Conservation (phyloP, 1,284 basidiomycete species). For the Puccinia hordei region DNA sequence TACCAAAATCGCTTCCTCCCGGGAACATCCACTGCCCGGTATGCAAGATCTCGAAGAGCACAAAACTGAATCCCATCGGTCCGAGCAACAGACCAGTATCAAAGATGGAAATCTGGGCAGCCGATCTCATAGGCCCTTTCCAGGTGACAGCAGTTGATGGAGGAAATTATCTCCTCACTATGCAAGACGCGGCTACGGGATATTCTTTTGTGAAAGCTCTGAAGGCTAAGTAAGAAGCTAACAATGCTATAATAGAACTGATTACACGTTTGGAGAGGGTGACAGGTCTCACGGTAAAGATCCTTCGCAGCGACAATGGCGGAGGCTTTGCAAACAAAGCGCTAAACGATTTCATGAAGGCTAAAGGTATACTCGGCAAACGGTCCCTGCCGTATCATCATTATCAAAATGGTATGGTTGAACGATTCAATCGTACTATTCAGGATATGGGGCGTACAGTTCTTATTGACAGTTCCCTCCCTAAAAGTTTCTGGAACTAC, state of each 20-base stretch:
- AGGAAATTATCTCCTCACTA: neutral
- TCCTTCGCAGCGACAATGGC: conserved; percentile 18
- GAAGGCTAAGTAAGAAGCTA: neutral
- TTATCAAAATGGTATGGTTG: conserved; percentile 19
- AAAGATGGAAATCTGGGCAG: neutral
- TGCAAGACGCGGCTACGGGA: neutral
- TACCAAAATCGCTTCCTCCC: neutral
- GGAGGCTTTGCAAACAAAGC: conserved; percentile 1
- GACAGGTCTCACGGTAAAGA: neutral
- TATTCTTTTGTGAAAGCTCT: neutral
- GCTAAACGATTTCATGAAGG: neutral
- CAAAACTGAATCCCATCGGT: neutral
- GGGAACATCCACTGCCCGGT: conserved; percentile 11
- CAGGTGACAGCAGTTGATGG: neutral
- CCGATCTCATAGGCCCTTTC: conserved; percentile 27
- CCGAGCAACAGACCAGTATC: too few species aligned
- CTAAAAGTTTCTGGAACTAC: conserved; percentile 7
- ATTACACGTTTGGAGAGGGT: neutral
- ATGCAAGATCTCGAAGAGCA: conserved; percentile 3
- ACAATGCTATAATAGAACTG: neutral
- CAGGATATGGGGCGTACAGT: neutral
- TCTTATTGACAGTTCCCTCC: neutral
- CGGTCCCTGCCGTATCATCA: conserved; percentile 16
- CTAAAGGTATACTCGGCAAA: neutral
- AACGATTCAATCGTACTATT: conserved; percentile 1